Evolutionary conservation across 768 basidiomycete genomes (phyloP).

Genomic region (Rhizopogon rudus): DNA sequence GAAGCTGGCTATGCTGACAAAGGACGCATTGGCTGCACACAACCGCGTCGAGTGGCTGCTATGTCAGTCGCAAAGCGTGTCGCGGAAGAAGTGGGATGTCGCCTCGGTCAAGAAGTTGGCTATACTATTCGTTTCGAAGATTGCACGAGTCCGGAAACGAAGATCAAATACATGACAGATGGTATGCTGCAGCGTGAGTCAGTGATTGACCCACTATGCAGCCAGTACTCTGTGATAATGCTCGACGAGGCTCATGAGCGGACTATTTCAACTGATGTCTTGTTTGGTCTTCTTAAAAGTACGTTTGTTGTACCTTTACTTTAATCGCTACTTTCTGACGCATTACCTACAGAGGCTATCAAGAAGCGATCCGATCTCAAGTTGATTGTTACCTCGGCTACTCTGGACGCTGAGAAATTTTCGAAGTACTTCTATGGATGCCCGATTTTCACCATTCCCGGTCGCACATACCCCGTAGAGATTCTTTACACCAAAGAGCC

Average conservation of each 20-base stretch:
- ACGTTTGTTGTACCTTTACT: constrained; percentile 8
- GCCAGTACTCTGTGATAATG: constrained; percentile 93
- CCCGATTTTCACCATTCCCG: constrained; percentile 99
- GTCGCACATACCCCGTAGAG: constrained; percentile 98
- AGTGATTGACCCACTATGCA: constrained; percentile 91
- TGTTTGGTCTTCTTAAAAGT: constrained; percentile 89
- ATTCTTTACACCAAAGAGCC: constrained; percentile 99
- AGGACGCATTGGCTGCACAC: constrained; percentile 93
- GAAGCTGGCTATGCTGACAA: constrained; percentile 90
- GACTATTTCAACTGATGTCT: constrained; percentile 96
- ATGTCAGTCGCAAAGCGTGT: constrained; percentile 99
- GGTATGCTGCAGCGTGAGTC: constrained; percentile 99
- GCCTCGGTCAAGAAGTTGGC: constrained; percentile 95
- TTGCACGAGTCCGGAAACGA: constrained; percentile 96
- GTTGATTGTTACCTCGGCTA: constrained; percentile 97
- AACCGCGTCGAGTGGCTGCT: constrained; percentile 98
- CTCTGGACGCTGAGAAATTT: constrained; percentile 99
- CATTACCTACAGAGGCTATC: constrained; percentile 67
- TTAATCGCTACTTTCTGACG: constrained; percentile 10
- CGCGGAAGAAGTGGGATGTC: constrained; percentile 95
- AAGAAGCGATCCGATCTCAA: constrained; percentile 94
- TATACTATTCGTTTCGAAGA: constrained; percentile 99
- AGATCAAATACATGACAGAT: constrained; percentile 99
- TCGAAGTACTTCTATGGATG: constrained; percentile 99
- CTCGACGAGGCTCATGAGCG: constrained; percentile 99